Evolutionary conservation across 192 early-diverging fungal species (phyloP), one percentile per base, ranked within the genome.

Genomic region (Entophlyctis helioformis): DNA sequence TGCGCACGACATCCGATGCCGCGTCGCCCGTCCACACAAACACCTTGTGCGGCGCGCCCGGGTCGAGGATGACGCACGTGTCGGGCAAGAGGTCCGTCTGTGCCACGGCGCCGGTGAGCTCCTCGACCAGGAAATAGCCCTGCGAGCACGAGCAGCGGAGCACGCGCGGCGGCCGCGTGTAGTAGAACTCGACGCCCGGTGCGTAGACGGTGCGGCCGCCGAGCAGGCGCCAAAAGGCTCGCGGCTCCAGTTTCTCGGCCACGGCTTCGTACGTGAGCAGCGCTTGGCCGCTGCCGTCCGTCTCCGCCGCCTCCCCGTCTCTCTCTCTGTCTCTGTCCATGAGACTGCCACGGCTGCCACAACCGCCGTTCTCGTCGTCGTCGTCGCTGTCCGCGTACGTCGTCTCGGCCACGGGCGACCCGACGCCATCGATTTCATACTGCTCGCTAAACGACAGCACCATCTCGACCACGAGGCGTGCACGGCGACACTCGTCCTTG

Each of bases 41-140:
- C 13, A 65, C 41, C 22, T 31, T 36, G 4, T 53, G 46, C 18
- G 52, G 59, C 11, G 61, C 43, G 6, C 69, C 67, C n/a, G 66
- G 56, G 43, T 76, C 74, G 18, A 76, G 35, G 24, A 76, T 74
- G 11, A 68, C 57, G 39, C 74, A 76, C 0, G 25, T 28, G 21
- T 56, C 57, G 21, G 46, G 31, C 1, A 56, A 37, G 12, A 76
- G 48, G 39, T 74, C 69, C 13, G 24, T 19, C 36, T 76, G 73
- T 28, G 23, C 41, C n/a, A 38, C 16, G 34, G 36, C 69, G 33
- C 63, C 33, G n/a, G 39, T 22, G 12, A 72, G 26, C 36, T 73
- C 68, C 23, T 61, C 54, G 2, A 64, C 53, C 5, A 20, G 13
- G 41, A 76, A 74, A 44, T 60, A 67, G 16, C 74, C 74, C 15